A percentile compares a stretch with the other conserved stretches of the same genome.
Conservation (phyloP, 805 yeast genomes). For the Myxozyma neglecta region DNA sequence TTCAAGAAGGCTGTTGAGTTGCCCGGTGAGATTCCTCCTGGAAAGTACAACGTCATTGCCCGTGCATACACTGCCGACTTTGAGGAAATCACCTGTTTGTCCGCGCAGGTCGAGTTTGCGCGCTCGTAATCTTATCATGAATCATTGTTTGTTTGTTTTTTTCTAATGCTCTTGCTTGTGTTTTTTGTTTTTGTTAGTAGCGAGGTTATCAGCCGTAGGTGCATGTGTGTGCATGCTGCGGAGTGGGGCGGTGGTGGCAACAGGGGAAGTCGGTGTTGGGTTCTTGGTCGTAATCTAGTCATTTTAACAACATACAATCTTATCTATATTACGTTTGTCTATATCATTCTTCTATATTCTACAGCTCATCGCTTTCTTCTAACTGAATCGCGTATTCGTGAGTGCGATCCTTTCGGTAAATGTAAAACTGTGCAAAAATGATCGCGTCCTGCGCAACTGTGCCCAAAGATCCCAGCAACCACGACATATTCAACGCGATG, state of each 20-base stretch:
- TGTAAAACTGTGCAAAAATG: slow-evolving; percentile 66
- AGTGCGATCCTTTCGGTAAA: slow-evolving; percentile 47
- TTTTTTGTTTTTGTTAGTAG: no score
- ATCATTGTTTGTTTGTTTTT: not conserved
- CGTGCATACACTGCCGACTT: slow-evolving; percentile 87
- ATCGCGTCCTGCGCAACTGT: slow-evolving; percentile 69
- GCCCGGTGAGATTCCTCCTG: slow-evolving; percentile 89
- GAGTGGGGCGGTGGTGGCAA: no score
- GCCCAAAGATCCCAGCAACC: slow-evolving; percentile 79
- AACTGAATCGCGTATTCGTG: not conserved
- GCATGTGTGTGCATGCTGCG: no score
- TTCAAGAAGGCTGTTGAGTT: slow-evolving; percentile 74
- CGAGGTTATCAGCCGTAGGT: no score
- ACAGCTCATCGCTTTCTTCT: not conserved
- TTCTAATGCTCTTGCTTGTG: no score
- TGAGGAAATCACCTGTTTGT: slow-evolving; percentile 76
- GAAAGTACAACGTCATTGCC: slow-evolving; percentile 81
- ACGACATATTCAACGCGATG: slow-evolving; percentile 61
- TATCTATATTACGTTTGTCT: no score
- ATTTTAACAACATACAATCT: no score
- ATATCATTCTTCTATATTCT: not conserved
- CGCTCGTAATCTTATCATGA: slow-evolving; percentile 12
- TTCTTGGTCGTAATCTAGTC: no score
- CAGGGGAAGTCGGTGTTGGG: no score
- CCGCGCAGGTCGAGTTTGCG: slow-evolving; percentile 44